phyloP scores from a whole-genome alignment of 192 early-diverging fungal genomes.

The Rhizoclosmatium globosum region DNA sequence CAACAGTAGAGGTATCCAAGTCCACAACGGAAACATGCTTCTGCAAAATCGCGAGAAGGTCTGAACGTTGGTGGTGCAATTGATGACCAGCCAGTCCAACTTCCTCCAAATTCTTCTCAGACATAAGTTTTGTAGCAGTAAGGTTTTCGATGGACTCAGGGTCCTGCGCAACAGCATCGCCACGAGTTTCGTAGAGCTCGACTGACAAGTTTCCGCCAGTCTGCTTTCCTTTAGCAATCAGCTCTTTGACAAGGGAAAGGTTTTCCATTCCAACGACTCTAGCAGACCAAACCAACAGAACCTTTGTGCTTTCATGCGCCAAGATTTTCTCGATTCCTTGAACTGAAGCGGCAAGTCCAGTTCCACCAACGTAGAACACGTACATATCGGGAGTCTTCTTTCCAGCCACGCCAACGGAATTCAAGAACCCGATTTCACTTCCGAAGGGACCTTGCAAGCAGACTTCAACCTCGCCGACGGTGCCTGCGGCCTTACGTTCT shows the following conservation, averaged over 20 bases:
- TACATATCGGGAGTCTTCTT: conserved; percentile 22
- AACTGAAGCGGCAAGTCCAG: conserved; percentile 13
- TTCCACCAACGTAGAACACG: conserved; percentile 36
- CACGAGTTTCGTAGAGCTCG: neutral
- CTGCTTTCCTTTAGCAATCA: neutral
- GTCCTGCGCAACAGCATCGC: neutral
- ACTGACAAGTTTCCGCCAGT: neutral
- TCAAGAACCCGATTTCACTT: neutral
- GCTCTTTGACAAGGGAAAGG: neutral
- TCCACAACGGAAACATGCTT: conserved; percentile 5
- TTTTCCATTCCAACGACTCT: neutral
- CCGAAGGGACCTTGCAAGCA: conserved; percentile 27
- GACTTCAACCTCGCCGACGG: neutral
- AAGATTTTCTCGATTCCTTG: neutral
- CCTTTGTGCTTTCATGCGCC: neutral
- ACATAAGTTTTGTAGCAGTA: neutral
- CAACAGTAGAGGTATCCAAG: neutral
- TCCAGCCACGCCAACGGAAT: neutral
- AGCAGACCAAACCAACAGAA: conserved; percentile 3
- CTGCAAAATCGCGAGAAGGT: neutral
- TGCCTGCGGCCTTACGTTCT: neutral
- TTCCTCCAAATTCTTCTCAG: neutral
- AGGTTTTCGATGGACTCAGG: too few species aligned
- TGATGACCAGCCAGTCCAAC: neutral
- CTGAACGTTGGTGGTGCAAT: neutral